phyloP scores from a whole-genome alignment of 192 early-diverging fungal genomes.

The Coemansia sp. region DNA sequence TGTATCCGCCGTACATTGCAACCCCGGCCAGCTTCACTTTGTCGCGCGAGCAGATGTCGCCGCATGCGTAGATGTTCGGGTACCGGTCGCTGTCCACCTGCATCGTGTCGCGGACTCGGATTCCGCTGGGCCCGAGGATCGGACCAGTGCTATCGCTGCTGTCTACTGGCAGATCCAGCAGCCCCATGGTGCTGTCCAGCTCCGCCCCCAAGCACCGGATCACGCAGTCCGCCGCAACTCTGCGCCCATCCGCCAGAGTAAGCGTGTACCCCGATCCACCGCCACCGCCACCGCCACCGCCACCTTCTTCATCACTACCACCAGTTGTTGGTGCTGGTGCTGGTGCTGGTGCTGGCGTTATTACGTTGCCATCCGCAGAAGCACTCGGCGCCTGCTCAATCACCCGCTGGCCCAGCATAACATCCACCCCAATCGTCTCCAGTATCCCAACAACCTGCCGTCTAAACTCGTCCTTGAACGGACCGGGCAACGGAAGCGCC shows the following conservation, averaged over 20 bases:
- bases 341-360: not conserved
- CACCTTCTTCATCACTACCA: no score
- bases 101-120: constrained; percentile 63
- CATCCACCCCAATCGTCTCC: constrained; percentile 27
- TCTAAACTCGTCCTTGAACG: constrained; percentile 39
- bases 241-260: constrained; percentile 15
- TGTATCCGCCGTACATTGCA: constrained; percentile 42
- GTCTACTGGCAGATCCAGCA: constrained; percentile 11
- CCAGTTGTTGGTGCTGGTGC: no score
- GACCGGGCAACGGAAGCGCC: constrained; percentile 23
- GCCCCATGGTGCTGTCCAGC: not conserved
- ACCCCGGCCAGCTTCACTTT: constrained; percentile 46
- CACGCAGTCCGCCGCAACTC: constrained; percentile 17
- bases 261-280: constrained; percentile 3
- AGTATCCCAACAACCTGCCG: constrained; percentile 23
- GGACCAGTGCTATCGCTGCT: not conserved
- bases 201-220: constrained; percentile 33
- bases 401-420: constrained; percentile 36
- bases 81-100: constrained; percentile 62
- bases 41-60: constrained; percentile 62
- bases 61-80: constrained; percentile 72
- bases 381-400: constrained; percentile 12
- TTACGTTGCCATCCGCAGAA: not conserved
- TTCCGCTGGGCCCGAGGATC: constrained; percentile 15
- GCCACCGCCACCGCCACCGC: no score